phyloP scores from a whole-genome alignment of 257 asterid species.

The Nicotiana sylvestris region DNA sequence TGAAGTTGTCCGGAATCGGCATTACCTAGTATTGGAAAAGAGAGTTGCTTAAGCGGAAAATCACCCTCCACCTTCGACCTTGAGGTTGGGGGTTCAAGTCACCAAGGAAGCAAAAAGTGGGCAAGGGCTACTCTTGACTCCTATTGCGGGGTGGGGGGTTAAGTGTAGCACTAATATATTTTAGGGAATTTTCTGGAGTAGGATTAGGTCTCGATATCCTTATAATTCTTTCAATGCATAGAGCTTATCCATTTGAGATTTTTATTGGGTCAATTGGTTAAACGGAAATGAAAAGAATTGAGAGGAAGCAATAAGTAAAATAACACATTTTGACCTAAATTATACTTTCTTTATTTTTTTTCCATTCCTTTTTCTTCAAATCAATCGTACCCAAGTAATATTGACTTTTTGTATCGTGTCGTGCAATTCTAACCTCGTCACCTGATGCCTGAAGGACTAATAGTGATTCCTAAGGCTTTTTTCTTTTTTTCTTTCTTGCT shows the following conservation, averaged over 20 bases:
- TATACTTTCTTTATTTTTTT: neutral
- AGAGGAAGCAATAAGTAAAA: neutral
- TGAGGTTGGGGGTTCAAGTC: neutral
- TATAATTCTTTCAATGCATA: neutral
- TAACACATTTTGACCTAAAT: neutral
- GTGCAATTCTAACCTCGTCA: neutral
- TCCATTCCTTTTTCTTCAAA: neutral
- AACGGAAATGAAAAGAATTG: neutral
- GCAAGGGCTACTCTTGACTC: neutral
- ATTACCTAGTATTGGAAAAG: neutral
- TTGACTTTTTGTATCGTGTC: neutral
- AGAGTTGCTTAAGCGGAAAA: neutral
- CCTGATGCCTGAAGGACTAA: neutral
- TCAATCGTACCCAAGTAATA: neutral
- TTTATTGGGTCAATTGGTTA: neutral
- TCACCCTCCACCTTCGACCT: neutral
- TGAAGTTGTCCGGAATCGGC: neutral
- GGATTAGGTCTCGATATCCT: neutral
- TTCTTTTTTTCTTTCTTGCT: neutral
- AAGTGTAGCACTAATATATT: neutral
- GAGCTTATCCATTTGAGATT: neutral
- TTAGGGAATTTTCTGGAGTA: neutral
- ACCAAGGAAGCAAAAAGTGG: neutral
- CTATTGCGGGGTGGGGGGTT: neutral
- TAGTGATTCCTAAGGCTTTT: neutral